These are phyloP conservation scores for Stentor coeruleus DNA, from an alignment of 73 alveolate genomes.

Conservation along the genomic window DNA sequence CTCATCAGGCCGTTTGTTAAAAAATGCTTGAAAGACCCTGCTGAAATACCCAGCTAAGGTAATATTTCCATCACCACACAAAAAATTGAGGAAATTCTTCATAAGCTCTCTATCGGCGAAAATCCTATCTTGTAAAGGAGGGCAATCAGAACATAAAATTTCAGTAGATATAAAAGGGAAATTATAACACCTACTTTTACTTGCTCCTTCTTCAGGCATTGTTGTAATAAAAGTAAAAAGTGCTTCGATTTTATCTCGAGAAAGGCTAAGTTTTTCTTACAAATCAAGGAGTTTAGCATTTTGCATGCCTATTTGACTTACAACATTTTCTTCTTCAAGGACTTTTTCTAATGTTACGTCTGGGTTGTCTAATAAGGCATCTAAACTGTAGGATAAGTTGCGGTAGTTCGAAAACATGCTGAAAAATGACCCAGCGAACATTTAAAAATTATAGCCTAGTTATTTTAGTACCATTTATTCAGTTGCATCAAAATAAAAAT, in stretches of 20 bases:
- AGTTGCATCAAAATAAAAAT: too few relatives aligned
- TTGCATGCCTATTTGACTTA: background rate
- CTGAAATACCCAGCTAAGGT: background rate
- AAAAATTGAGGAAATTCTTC: background rate
- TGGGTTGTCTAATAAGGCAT: background rate
- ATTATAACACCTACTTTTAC: background rate
- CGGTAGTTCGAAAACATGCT: background rate
- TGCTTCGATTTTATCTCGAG: background rate
- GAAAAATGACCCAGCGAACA: background rate
- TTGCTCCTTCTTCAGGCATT: background rate
- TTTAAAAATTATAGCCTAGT: too few relatives aligned
- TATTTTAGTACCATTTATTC: too few relatives aligned
- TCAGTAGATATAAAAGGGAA: background rate
- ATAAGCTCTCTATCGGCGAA: background rate
- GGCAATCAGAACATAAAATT: background rate
- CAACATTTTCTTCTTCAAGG: background rate
- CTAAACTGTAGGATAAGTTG: background rate
- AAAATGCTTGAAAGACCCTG: background rate
- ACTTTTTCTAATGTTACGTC: background rate
- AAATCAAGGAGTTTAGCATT: background rate
- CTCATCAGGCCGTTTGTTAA: background rate
- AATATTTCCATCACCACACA: background rate
- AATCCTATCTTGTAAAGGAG: background rate
- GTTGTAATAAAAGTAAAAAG: background rate
- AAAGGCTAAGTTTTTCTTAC: background rate